Evolutionary conservation across 2,329 filamentous ascomycete species (phyloP).

Genomic region (Cytospora piceicola): DNA sequence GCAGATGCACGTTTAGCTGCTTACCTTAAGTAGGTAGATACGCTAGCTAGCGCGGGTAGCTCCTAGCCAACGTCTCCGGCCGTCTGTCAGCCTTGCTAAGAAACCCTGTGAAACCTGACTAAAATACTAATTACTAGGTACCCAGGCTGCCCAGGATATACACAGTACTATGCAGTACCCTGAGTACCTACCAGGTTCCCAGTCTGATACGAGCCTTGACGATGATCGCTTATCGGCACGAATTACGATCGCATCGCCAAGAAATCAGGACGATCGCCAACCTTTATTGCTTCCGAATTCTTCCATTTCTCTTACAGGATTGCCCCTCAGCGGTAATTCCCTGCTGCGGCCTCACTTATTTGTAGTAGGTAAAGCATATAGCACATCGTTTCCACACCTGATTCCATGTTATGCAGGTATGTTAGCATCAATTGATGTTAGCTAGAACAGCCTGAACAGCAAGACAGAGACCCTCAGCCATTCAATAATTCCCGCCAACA

Average conservation of each 20-base stretch:
- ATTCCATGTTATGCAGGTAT: not conserved
- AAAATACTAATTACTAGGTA: too few relatives aligned
- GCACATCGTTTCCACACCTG: not conserved
- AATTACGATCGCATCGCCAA: not conserved
- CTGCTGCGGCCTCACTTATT: not conserved
- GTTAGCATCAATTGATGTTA: too few relatives aligned
- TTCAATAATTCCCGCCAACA: not conserved
- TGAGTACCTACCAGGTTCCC: too few relatives aligned
- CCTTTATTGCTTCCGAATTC: too few relatives aligned
- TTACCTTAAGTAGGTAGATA: not conserved
- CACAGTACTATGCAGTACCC: too few relatives aligned
- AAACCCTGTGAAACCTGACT: not conserved
- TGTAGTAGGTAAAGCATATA: not conserved
- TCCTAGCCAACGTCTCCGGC: not conserved
- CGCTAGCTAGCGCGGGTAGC: not conserved
- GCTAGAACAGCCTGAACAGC: too few relatives aligned
- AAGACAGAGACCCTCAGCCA: too few relatives aligned
- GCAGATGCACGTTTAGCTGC: not conserved
- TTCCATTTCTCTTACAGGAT: not conserved
- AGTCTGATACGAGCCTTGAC: not conserved
- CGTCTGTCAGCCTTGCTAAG: not conserved
- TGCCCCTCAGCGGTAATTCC: not conserved
- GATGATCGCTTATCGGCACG: not conserved
- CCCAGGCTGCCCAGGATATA: too few relatives aligned
- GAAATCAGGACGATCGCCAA: not conserved